These are phyloP conservation scores for Lepiota venenata DNA, from an alignment of 768 basidiomycete genomes.

Conservation along the genomic window DNA sequence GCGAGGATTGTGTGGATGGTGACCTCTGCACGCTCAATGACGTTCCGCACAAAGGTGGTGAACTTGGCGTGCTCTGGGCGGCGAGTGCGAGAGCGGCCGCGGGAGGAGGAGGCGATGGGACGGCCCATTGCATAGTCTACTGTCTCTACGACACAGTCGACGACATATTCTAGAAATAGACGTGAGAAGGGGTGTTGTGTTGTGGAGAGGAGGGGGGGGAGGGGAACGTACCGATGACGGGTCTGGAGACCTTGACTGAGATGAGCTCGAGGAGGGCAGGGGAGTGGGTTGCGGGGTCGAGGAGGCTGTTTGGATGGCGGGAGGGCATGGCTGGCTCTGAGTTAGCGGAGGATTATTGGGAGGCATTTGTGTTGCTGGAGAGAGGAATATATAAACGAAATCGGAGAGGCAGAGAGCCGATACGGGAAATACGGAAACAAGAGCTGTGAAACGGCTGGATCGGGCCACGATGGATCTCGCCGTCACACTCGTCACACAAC, in stretches of 20 bases:
- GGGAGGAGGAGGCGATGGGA: constrained; percentile 46
- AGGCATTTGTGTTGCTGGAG: neutral
- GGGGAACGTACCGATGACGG: constrained; percentile 57
- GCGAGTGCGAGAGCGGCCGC: constrained; percentile 45
- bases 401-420: constrained; percentile 30
- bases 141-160: constrained; percentile 66
- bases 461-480: constrained; percentile 15
- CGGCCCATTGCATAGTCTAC: constrained; percentile 78
- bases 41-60: constrained; percentile 60
- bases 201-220: neutral
- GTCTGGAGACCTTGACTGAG: constrained; percentile 56
- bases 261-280: constrained; percentile 67
- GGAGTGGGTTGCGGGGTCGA: constrained; percentile 60
- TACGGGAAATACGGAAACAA: constrained; percentile 28
- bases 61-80: constrained; percentile 56
- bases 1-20: constrained; percentile 65
- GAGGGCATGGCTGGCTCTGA: constrained; percentile 7
- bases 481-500: constrained; percentile 6
- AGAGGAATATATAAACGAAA: constrained; percentile 26
- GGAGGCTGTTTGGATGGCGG: constrained; percentile 45
- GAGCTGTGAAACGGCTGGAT: constrained; percentile 17
- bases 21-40: constrained; percentile 72
- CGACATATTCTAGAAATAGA: constrained; percentile 55
- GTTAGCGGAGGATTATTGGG: constrained; percentile 6
- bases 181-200: neutral